Evolutionary conservation across 1,284 basidiomycete genomes (phyloP), one percentile per base, ranked within the genome.

Genomic region (Pseudozyma thailandica): DNA sequence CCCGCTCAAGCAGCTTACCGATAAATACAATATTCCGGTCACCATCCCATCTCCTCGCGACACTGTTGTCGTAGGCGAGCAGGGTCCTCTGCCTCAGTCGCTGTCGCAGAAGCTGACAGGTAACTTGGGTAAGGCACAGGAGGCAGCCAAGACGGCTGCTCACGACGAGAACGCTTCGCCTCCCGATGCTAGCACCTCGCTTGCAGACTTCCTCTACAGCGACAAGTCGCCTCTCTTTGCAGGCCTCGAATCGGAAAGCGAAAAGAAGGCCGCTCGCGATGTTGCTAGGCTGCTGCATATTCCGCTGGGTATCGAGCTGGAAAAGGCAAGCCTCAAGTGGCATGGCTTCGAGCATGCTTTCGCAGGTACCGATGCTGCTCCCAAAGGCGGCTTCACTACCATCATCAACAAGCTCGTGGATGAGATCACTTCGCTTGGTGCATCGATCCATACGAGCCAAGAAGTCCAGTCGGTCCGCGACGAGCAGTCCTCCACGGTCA

Each of bases 191-290:
- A 25, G 41, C 61, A 20, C 79, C 62, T 43, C 71, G 33, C 80
- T 84, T 28, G 83, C 84, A 2, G 79, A 78, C 8, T 82, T 78
- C n/a, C 64, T 85, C 6, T 82, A 84, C 58, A 51, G 57, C n/a
- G n/a, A 76, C 21, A 39, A 52, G 4, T 85, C 84, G 26, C 60
- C 79, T 2, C 64, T 78, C 16, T 78, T 64, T 39, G 54, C 25
- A 6, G 61, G 63, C 20, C 64, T 75, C 39, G 52, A 50, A 41
- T 63, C 38, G 3, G 64, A 66, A 25, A 93, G 94, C 88, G 94
- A 97, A 87, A 86, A 86, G 38, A 41, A 64, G 15, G 72, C 81
- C 0, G 83, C 82, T 1, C 53, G 72, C 15, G 80, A 77, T 7
- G 72, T 86, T 28, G 85, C 85, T 0, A 75, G 86, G 28, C 83